Percentiles rank a stretch among this genome's conserved stretches.
phyloP scores from a whole-genome alignment of 1,284 basidiomycete species.

The Marasmius fiardii region DNA sequence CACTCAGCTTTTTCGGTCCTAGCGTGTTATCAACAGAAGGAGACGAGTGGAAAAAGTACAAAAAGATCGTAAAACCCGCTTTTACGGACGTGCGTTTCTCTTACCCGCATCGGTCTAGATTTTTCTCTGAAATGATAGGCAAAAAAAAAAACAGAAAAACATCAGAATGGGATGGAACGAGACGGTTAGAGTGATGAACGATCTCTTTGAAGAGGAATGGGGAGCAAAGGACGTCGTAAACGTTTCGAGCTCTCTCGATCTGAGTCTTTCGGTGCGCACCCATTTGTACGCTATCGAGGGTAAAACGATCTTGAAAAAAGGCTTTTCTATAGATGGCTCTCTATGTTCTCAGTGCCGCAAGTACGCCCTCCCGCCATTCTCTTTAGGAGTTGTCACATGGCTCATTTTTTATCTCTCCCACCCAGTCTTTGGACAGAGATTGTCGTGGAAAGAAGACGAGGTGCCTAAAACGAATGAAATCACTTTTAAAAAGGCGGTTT shows the following conservation, averaged over 20 bases:
- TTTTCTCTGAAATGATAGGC: background rate
- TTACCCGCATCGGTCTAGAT: no score
- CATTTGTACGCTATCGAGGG: background rate
- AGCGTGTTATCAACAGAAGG: slow-evolving; percentile 42
- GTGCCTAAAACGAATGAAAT: background rate
- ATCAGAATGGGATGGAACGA: slow-evolving; percentile 40
- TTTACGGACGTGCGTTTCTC: slow-evolving; percentile 33
- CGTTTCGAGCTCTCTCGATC: background rate
- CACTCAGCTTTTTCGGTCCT: slow-evolving; percentile 29
- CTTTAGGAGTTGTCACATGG: background rate
- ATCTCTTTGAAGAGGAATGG: slow-evolving; percentile 22
- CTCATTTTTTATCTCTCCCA: background rate
- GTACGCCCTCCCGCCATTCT: background rate
- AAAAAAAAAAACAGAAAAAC: slow-evolving; percentile 21
- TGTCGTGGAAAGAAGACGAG: slow-evolving; percentile 1
- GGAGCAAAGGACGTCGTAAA: background rate
- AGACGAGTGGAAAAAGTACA: slow-evolving; percentile 41
- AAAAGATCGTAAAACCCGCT: slow-evolving; percentile 34
- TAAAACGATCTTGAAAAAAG: no score
- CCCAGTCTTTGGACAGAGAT: background rate
- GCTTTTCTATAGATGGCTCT: background rate
- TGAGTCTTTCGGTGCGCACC: background rate
- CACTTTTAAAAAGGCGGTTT: background rate
- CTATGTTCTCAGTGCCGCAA: background rate
- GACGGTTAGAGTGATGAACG: slow-evolving; percentile 24